Evolutionary conservation across 306 rosid genomes (phyloP), one percentile per base, ranked within the genome.

Genomic region (Quercus gilva): DNA sequence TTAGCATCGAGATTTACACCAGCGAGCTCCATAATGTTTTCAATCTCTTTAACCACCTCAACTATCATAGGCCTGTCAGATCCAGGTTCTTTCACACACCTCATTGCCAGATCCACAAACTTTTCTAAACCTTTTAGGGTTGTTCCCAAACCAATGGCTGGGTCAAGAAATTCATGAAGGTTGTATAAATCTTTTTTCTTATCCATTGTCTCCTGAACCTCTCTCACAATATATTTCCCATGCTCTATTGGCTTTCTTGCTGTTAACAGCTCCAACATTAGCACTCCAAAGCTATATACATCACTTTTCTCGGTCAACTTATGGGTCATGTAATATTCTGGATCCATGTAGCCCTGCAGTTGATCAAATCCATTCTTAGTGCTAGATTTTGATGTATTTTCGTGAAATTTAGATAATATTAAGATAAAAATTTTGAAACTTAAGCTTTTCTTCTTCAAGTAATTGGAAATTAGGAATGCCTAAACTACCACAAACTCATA

Each of bases 241-340:
- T 57, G 82, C 85, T 90, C 91, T 69, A 94, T 91, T 57, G 98
- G 95, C 79, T 77, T 85, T 76, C 80, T 91, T 26, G 97, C 90
- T 49, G 98, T 94, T 26, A 82, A 80, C 74, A 91, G 79, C 81
- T 94, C 98, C 55, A 94, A 77, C 94, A 91, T 85, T 71, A 94
- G 56, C 72, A 94, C 97, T 61, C 98, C 97, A 65, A 79, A 94
- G 80, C 97, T 89, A 53, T 91, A 90, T 6, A 94, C 97, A 45
- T 94, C 97, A 17, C 97, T 94, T 82, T 94, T 94, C 86, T 94
- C 95, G 0, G 95, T 45, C 53, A 45, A 45, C 17, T 3, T 2
- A 11, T 45, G 53, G 17, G 53, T 45, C 53, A 11, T 45, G 53
- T 45, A 45, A 45, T 45, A 45, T 45, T 45, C 53, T 45, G 53